These are phyloP conservation scores for Helicocarpus griseus DNA, from an alignment of 2,329 filamentous ascomycete genomes.

Conservation along the genomic window DNA sequence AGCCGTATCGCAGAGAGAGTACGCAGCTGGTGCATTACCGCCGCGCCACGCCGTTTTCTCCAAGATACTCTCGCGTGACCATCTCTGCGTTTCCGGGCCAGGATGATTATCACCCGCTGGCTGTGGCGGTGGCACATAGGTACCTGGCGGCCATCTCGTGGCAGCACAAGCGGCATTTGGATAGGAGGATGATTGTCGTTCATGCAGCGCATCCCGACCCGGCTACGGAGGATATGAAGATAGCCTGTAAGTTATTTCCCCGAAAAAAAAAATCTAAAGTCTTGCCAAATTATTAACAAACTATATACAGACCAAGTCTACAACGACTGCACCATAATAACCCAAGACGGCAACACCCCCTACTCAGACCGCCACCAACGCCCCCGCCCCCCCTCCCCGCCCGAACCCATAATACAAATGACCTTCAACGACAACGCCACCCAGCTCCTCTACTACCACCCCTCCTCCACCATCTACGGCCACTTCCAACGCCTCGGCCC, in stretches of 20 bases:
- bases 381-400: not conserved
- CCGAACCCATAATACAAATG: constrained; percentile 19
- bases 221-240: not conserved
- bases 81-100: constrained; percentile 7
- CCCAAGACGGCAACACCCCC: not conserved
- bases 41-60: not conserved
- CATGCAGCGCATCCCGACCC: not conserved
- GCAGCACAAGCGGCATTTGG: constrained; percentile 5
- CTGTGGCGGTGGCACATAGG: constrained; percentile 6
- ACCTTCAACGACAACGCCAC: constrained; percentile 27
- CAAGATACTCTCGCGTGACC: not conserved
- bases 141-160: constrained; percentile 9
- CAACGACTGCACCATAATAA: not conserved
- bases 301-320: constrained; percentile 3
- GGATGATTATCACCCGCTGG: constrained; percentile 4
- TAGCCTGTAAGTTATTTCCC: constrained; percentile 5
- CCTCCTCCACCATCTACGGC: constrained; percentile 25
- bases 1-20: constrained; percentile 15
- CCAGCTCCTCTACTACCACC: constrained; percentile 28
- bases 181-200: constrained; percentile 1
- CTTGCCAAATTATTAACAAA: not conserved
- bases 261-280: no score
- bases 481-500: constrained; percentile 24
- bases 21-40: constrained; percentile 23
- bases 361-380: not conserved